These are phyloP conservation scores for Boletellus deceptivus DNA, from an alignment of 1,284 basidiomycete species.

Conservation along the genomic window DNA sequence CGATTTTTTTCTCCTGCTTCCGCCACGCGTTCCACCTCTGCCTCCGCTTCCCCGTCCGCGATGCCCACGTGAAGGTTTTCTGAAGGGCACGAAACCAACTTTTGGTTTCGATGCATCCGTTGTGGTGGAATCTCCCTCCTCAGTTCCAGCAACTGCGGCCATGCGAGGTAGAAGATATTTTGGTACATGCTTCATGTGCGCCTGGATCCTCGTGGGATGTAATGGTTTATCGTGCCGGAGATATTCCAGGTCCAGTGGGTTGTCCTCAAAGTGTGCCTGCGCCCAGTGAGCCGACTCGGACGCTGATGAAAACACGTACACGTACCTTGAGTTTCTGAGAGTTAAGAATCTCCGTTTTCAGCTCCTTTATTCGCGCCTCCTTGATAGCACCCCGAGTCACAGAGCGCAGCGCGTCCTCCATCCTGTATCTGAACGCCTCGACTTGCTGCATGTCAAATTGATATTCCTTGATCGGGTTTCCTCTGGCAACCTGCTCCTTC, in stretches of 20 bases:
- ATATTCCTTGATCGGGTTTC: constrained; percentile 86
- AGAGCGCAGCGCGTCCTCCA: constrained; percentile 91
- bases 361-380: constrained; percentile 92
- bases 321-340: constrained; percentile 93
- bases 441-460: constrained; percentile 92
- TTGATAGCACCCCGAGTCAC: constrained; percentile 86
- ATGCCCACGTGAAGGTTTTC: constrained; percentile 48
- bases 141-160: constrained; percentile 44
- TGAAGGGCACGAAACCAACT: constrained; percentile 69
- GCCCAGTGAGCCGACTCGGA: constrained; percentile 5
- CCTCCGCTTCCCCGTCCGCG: constrained; percentile 52
- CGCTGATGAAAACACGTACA: neutral
- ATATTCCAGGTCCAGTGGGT: constrained; percentile 91
- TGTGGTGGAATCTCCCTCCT: constrained; percentile 21
- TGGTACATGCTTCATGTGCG: constrained; percentile 96
- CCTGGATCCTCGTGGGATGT: constrained; percentile 82
- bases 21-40: constrained; percentile 38
- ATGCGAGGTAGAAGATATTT: constrained; percentile 90
- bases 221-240: constrained; percentile 93
- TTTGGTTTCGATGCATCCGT: constrained; percentile 26
- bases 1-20: constrained; percentile 54
- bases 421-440: constrained; percentile 97
- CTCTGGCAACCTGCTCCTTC: constrained; percentile 67
- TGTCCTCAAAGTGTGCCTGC: constrained; percentile 97
- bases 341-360: constrained; percentile 92